Conservation (phyloP, 2,329 filamentous ascomycete species). For the Paraphaeosphaeria sporulosa region DNA sequence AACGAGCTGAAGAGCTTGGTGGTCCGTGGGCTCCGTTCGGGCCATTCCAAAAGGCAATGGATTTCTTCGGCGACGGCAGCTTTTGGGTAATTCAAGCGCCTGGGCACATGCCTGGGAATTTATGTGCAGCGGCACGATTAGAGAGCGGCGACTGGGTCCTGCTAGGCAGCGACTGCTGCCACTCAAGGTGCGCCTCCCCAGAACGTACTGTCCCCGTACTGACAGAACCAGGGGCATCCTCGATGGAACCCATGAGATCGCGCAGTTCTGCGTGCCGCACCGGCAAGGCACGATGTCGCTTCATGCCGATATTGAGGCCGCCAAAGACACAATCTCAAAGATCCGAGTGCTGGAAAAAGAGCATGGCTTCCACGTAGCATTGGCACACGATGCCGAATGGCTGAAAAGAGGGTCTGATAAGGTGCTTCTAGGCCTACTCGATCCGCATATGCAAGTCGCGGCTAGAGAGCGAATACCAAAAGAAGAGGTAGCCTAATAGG, state of each 20-base stretch:
- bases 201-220: neutral
- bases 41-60: constrained; percentile 45
- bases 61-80: constrained; percentile 51
- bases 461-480: constrained; percentile 29
- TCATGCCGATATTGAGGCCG: constrained; percentile 35
- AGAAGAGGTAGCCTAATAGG: constrained; percentile 28
- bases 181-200: constrained; percentile 34
- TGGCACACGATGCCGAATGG: constrained; percentile 43
- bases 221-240: constrained; percentile 32
- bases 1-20: constrained; percentile 35
- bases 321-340: constrained; percentile 35
- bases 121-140: constrained; percentile 44
- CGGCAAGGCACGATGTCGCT: constrained; percentile 32
- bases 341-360: constrained; percentile 35
- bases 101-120: constrained; percentile 49
- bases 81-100: constrained; percentile 50
- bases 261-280: constrained; percentile 34
- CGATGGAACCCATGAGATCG: constrained; percentile 37
- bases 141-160: constrained; percentile 38
- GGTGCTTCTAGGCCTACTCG: constrained; percentile 41
- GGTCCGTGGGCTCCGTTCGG: constrained; percentile 44
- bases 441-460: constrained; percentile 33
- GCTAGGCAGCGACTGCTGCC: constrained; percentile 45
- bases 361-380: constrained; percentile 34
- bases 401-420: constrained; percentile 33